Percentiles rank a stretch among this genome's conserved stretches.
Evolutionary conservation across 2,329 filamentous ascomycete species (phyloP).

Genomic region (Tolypocladium sp.): DNA sequence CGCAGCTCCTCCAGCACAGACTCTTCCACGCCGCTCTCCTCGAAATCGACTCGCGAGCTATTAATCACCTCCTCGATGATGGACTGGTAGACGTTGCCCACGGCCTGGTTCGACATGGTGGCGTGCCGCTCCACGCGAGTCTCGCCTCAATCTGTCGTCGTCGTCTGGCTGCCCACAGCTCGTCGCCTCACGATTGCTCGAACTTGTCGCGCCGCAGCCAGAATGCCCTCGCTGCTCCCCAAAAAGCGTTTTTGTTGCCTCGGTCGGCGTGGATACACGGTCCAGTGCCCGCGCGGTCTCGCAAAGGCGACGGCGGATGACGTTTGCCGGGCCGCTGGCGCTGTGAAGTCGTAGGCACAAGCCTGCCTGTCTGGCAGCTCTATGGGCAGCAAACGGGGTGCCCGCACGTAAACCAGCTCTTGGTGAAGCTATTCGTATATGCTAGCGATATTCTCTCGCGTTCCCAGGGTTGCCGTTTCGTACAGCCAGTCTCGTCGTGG

Average conservation of each 20-base stretch:
- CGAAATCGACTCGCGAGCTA: conserved; percentile 87
- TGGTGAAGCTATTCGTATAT: neutral
- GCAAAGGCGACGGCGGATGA: neutral
- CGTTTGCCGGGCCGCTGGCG: neutral
- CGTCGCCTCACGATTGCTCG: neutral
- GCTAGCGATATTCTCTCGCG: neutral
- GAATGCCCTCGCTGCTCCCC: neutral
- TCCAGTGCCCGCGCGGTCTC: neutral
- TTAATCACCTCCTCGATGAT: conserved; percentile 83
- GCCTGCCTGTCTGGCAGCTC: neutral
- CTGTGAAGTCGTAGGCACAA: neutral
- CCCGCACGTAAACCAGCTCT: neutral
- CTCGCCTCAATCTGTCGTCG: neutral
- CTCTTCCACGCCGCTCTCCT: conserved; percentile 89
- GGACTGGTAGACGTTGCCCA: conserved; percentile 71
- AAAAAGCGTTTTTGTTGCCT: neutral
- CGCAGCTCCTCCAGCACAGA: conserved; percentile 78
- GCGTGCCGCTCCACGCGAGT: neutral
- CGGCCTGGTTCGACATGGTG: conserved; percentile 49
- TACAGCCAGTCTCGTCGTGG: conserved; percentile 8
- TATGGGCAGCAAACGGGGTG: neutral
- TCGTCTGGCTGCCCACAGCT: neutral
- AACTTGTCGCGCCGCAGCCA: neutral
- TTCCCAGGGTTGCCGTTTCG: conserved; percentile 5
- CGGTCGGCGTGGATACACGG: neutral